Base-by-base conservation (phyloP, 306 rosid species). In the Parietaria judaica region DNA sequence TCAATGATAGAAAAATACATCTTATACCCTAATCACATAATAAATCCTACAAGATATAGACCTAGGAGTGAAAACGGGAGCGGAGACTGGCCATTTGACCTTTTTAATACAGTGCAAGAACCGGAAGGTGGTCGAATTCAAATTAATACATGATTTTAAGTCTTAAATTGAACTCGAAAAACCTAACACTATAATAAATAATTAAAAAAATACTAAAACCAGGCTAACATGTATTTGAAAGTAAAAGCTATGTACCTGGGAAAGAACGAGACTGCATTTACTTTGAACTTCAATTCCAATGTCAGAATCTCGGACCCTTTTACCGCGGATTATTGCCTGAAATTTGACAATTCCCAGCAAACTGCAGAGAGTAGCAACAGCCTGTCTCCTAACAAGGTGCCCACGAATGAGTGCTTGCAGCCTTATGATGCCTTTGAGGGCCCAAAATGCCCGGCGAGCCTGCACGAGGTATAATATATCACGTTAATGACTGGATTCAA, bases 401-500 rank as follows among this genome's bases (percentile, higher is more conserved):
- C 99, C 99, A 41, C 99, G 97, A 68, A 94, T 94, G 66, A 94
- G 99, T 14, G 99, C 99, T 79, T 94, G 99, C 83, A 94, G 72
- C 83, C 99, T 86, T 78, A 94, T 94, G 70, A 94, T 94, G 78
- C 99, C 99, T 84, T 86, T 94, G 58, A 94, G 83, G 54, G 99
- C 95, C 79, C 85, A 70, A 69, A 88, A 89, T 64, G 99, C 99
- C 13, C 99, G 83, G 63, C 99, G 94, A 70, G 99, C 99, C 99
- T 94, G 81, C 87, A 82, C 74, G 76, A 57, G 55, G 72, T 55
- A 75, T 23, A 23, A 23, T 41, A 67, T 45, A 36, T 14, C 60
- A 56, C 35, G 16, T 74, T 51, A 79, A 63, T 65, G 56, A 55
- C 78, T 78, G 72, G 76, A 62, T 46, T 41, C 9, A 1, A 38